Conservation (phyloP, 2,329 filamentous ascomycete genomes). For the Diaporthe sp. region DNA sequence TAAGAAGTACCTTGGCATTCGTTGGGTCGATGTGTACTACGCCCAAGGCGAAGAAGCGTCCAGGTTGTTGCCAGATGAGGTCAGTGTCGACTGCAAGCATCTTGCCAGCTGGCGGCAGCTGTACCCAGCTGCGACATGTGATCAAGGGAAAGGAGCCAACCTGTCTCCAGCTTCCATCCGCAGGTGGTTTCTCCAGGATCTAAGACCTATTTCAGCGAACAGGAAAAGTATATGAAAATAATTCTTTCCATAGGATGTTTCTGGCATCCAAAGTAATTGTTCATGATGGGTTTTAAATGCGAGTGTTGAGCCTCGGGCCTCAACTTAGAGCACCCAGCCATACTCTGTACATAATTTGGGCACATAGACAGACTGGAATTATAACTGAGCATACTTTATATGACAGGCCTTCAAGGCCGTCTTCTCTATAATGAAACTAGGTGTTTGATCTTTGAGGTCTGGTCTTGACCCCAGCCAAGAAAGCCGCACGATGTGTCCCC, state of each 20-base stretch:
- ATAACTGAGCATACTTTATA: conserved; percentile 3
- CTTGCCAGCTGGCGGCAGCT: neutral
- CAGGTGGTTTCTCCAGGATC: neutral
- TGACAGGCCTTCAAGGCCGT: conserved; percentile 22
- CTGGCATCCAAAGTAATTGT: too few relatives aligned
- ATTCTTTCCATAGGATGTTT: neutral
- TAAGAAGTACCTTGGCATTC: conserved; percentile 12
- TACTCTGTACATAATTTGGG: neutral
- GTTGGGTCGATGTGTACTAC: neutral
- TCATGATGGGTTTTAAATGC: neutral
- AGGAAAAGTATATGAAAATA: too few relatives aligned
- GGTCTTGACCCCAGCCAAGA: neutral
- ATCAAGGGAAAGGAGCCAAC: neutral
- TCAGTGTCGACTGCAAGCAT: neutral
- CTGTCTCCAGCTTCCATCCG: neutral
- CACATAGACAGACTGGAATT: neutral
- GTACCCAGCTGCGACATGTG: neutral
- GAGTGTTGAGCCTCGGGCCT: neutral
- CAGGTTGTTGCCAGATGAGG: conserved; percentile 13
- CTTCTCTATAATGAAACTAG: conserved; percentile 4
- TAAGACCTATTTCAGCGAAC: neutral
- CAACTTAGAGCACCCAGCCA: neutral
- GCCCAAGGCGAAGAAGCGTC: neutral
- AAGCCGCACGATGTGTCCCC: neutral
- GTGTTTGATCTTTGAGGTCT: neutral